Percentiles rank a stretch among this genome's conserved stretches.
phyloP scores from a whole-genome alignment of 2,329 filamentous ascomycete genomes.

The Cytospora chrysosperma region DNA sequence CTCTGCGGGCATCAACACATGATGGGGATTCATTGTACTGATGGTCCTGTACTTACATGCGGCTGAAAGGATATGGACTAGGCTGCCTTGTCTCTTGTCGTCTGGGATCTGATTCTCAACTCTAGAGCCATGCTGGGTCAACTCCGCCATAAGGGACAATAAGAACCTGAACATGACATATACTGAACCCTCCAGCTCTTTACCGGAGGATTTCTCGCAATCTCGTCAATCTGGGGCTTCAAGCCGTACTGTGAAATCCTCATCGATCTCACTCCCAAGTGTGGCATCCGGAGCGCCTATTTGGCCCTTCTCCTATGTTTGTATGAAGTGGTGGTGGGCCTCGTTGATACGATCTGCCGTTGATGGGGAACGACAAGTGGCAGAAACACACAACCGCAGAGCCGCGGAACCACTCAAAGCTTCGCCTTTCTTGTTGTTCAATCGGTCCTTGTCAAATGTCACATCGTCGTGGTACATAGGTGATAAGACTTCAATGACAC shows the following conservation, averaged over 20 bases:
- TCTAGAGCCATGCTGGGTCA: background rate
- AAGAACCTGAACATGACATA: constrained; percentile 5
- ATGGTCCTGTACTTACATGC: background rate
- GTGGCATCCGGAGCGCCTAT: too few relatives aligned
- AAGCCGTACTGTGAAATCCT: constrained; percentile 11
- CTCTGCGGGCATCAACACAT: background rate
- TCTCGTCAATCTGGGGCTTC: background rate
- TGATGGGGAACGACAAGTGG: constrained; percentile 18
- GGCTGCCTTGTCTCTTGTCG: constrained; percentile 4
- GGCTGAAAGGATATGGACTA: background rate
- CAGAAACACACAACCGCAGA: background rate
- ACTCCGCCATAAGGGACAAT: constrained; percentile 12
- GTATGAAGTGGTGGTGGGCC: background rate
- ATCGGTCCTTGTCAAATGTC: constrained; percentile 1
- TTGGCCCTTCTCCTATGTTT: constrained; percentile 2
- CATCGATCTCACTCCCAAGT: constrained; percentile 3
- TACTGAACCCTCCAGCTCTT: background rate
- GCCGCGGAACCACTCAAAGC: background rate
- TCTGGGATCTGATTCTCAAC: background rate
- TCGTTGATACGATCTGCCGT: constrained; percentile 5
- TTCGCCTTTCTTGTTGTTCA: constrained; percentile 16
- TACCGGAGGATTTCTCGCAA: background rate
- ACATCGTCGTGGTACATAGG: background rate
- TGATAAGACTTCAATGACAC: constrained; percentile 6
- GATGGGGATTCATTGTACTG: background rate